phyloP scores from a whole-genome alignment of 345 rosid genomes.

The Sonneratia caseolaris region DNA sequence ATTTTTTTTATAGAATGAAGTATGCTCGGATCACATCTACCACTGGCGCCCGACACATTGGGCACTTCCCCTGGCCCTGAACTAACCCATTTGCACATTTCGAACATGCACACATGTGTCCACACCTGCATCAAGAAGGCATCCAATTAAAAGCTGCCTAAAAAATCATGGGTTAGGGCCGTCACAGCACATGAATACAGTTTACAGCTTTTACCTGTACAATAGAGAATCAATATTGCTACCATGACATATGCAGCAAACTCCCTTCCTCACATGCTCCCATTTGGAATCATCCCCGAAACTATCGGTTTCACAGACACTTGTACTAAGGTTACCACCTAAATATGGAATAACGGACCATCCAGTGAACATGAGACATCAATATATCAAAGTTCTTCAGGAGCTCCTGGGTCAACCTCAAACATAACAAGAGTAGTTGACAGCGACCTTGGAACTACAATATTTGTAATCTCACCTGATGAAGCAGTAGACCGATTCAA shows the following conservation, averaged over 20 bases:
- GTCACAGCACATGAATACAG: neutral
- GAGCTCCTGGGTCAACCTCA: neutral
- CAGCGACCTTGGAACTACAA: neutral
- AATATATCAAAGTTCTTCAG: neutral
- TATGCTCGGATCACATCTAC: slow-evolving; percentile 84
- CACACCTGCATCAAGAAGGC: slow-evolving; percentile 49
- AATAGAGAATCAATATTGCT: slow-evolving; percentile 67
- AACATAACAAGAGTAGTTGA: neutral
- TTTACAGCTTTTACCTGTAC: slow-evolving; percentile 48
- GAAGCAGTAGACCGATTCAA: slow-evolving; percentile 48
- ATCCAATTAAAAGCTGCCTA: neutral
- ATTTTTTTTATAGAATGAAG: slow-evolving; percentile 25
- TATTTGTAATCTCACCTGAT: slow-evolving; percentile 34
- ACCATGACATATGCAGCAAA: slow-evolving; percentile 65
- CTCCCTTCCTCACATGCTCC: slow-evolving; percentile 75
- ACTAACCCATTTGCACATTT: slow-evolving; percentile 74
- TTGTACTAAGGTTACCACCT: slow-evolving; percentile 23
- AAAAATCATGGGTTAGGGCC: neutral
- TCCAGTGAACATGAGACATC: neutral
- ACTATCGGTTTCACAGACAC: slow-evolving; percentile 22
- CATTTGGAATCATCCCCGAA: slow-evolving; percentile 46
- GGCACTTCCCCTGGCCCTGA: slow-evolving; percentile 69
- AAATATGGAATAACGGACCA: neutral
- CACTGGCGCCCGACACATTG: slow-evolving; percentile 90
- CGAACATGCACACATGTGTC: slow-evolving; percentile 91